Evolutionary conservation across 179 eudicot genomes (phyloP).

Genomic region (Pouteria campechiana): DNA sequence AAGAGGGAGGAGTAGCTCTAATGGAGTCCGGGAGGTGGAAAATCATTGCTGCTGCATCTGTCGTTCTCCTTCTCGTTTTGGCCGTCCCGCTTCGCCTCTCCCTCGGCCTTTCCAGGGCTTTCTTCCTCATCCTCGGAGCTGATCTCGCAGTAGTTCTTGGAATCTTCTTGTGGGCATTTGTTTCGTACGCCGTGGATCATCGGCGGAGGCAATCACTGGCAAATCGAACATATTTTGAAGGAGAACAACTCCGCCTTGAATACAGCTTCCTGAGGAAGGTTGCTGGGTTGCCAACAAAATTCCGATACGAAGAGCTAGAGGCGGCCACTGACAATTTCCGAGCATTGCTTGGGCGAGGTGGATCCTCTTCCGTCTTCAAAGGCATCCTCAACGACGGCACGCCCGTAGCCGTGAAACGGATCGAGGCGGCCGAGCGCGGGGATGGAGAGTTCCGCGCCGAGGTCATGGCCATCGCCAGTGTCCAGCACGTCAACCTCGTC

Average conservation of each 20-base stretch:
- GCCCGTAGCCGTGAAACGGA: slow-evolving; percentile 63
- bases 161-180: slow-evolving; percentile 22
- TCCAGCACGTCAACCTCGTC: slow-evolving; percentile 54
- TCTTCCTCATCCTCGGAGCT: slow-evolving; percentile 37
- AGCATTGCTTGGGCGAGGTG: slow-evolving; percentile 55
- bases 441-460: slow-evolving; percentile 66
- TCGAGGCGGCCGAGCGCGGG: slow-evolving; percentile 36
- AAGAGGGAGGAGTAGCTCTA: too few relatives aligned
- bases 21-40: slow-evolving; percentile 53
- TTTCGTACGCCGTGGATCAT: slow-evolving; percentile 6
- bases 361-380: slow-evolving; percentile 60
- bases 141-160: slow-evolving; percentile 27
- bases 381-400: slow-evolving; percentile 61
- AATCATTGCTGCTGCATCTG: slow-evolving; percentile 23
- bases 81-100: slow-evolving; percentile 37
- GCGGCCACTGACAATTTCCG: slow-evolving; percentile 63
- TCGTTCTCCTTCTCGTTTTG: slow-evolving; percentile 21
- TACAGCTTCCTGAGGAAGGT: slow-evolving; percentile 75
- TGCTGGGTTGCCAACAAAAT: slow-evolving; percentile 77
- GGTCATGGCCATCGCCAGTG: slow-evolving; percentile 65
- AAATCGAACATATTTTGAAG: slow-evolving; percentile 23
- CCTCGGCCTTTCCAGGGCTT: slow-evolving; percentile 38
- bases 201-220: slow-evolving; percentile 10
- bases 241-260: slow-evolving; percentile 41
- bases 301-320: slow-evolving; percentile 52